Conservation (phyloP, 257 asterid species). For the Solanum lycopersicoides region DNA sequence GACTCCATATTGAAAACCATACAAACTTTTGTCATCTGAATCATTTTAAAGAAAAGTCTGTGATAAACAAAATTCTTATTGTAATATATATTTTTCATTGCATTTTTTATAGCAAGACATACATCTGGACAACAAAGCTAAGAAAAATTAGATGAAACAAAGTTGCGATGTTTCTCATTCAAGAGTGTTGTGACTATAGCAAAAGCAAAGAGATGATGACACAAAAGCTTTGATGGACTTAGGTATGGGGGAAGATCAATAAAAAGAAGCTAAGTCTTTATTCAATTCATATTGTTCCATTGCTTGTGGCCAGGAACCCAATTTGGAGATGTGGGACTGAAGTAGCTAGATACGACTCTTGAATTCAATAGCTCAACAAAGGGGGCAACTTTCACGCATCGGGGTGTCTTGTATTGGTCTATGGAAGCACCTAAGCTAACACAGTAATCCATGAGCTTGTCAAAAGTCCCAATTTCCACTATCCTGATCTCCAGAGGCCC, state of each 20-base stretch:
- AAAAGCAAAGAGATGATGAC: background rate
- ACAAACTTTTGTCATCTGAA: slow-evolving; percentile 10
- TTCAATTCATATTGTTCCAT: slow-evolving; percentile 45
- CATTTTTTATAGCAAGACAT: background rate
- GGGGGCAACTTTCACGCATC: slow-evolving; percentile 67
- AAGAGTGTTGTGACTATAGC: background rate
- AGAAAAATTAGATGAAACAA: background rate
- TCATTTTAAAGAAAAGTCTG: background rate
- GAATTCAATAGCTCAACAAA: slow-evolving; percentile 61
- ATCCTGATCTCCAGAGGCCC: too few species aligned
- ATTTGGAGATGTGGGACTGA: slow-evolving; percentile 78
- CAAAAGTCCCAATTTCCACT: too few species aligned
- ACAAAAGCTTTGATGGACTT: too few species aligned
- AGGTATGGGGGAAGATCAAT: too few species aligned
- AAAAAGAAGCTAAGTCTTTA: too few species aligned
- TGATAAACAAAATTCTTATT: background rate
- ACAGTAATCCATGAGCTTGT: too few species aligned
- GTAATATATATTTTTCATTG: background rate
- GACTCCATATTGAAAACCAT: slow-evolving; percentile 32
- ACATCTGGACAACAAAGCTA: background rate
- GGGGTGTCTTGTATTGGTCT: too few species aligned
- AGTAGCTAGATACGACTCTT: slow-evolving; percentile 33
- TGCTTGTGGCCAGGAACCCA: slow-evolving; percentile 57
- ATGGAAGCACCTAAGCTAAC: too few species aligned
- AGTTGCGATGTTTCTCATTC: background rate